These are phyloP conservation scores for Tubosaeta sp. DNA, from an alignment of 768 basidiomycete genomes.

Conservation along the genomic window DNA sequence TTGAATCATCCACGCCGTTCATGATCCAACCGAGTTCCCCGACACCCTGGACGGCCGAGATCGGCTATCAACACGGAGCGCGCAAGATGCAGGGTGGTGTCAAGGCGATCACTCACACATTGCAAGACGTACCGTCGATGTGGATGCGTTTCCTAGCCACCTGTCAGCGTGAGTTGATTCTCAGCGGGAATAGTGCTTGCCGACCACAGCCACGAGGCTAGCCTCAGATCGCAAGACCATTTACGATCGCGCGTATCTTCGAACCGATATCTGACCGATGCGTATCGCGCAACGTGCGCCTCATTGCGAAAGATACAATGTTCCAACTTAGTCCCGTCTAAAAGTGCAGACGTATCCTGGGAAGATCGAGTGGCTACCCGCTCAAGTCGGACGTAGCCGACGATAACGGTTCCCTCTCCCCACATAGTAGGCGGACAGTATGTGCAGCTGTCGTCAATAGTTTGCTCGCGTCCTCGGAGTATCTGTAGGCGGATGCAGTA, in stretches of 20 bases:
- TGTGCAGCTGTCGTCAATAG: neutral
- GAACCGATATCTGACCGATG: slow-evolving; percentile 14
- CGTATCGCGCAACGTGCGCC: neutral
- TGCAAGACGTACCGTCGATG: slow-evolving; percentile 6
- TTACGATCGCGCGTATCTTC: slow-evolving; percentile 40
- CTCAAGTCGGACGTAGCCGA: slow-evolving; percentile 44
- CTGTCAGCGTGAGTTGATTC: neutral
- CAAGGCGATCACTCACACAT: slow-evolving; percentile 1
- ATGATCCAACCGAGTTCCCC: slow-evolving; percentile 1
- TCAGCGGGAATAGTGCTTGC: neutral
- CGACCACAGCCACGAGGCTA: slow-evolving; percentile 32
- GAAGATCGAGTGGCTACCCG: slow-evolving; percentile 21
- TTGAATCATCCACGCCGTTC: neutral
- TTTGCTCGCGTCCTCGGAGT: neutral
- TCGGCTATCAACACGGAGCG: neutral
- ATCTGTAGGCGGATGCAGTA: no score
- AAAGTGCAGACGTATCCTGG: slow-evolving; percentile 1
- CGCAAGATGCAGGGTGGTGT: neutral
- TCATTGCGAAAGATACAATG: neutral
- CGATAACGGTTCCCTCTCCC: slow-evolving; percentile 38
- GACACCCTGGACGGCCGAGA: neutral
- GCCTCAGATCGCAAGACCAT: no score
- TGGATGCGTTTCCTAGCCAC: neutral
- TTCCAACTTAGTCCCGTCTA: neutral
- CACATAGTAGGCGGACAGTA: slow-evolving; percentile 7